Evolutionary conservation across 257 asterid genomes (phyloP).

Genomic region (Marsdenia floribunda): DNA sequence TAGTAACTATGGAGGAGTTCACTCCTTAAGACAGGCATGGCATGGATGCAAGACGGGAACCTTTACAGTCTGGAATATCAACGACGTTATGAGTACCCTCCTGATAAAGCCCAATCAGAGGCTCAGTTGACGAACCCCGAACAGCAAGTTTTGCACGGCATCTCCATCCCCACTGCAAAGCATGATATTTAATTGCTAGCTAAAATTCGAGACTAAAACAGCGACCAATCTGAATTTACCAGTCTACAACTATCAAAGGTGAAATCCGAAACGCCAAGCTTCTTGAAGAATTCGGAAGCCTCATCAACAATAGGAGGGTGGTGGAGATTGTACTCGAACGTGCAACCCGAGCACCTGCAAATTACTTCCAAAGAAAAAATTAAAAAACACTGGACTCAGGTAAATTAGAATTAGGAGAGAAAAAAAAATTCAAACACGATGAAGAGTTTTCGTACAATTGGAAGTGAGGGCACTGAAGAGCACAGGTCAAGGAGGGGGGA

Average conservation of each 20-base stretch:
- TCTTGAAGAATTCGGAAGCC: conserved; percentile 52
- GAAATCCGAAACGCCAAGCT: conserved; percentile 55
- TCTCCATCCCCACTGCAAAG: conserved; percentile 90
- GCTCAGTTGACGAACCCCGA: conserved; percentile 61
- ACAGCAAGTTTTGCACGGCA: conserved; percentile 94
- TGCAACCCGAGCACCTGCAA: conserved; percentile 93
- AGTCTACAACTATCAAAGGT: conserved; percentile 77
- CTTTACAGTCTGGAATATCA: conserved; percentile 89
- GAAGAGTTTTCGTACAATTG: conserved; percentile 38
- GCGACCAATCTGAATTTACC: conserved; percentile 27
- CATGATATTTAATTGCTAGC: no score
- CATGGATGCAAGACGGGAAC: conserved; percentile 20
- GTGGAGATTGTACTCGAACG: conserved; percentile 74
- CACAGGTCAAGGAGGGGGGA: conserved; percentile 42
- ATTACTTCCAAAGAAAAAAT: background rate
- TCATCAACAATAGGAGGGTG: conserved; percentile 63
- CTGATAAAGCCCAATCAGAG: conserved; percentile 85
- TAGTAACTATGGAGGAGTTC: background rate
- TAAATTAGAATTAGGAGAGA: background rate
- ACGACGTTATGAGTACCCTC: conserved; percentile 81
- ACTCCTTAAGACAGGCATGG: background rate
- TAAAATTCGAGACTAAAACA: background rate
- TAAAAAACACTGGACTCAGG: background rate
- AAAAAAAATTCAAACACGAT: conserved; percentile 1
- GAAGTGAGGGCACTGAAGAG: conserved; percentile 75